Conservation (phyloP, 1,139 yeast genomes). For the Lodderomyces oxycetoniae region DNA sequence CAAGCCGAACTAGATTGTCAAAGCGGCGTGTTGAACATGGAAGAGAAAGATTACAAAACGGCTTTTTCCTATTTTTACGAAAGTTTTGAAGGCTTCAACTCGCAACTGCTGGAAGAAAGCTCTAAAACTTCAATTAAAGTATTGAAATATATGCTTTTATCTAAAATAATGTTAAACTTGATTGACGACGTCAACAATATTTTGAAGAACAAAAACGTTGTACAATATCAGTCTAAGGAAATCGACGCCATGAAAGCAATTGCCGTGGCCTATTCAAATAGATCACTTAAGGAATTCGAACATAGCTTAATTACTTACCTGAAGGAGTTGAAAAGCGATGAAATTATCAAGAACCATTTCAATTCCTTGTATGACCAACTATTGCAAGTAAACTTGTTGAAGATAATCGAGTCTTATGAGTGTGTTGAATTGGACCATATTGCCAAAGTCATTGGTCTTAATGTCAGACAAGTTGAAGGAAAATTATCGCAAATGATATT, state of each 20-base stretch:
- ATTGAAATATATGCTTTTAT: constrained; percentile 84
- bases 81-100: constrained; percentile 81
- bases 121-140: constrained; percentile 63
- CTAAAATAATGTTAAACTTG: constrained; percentile 87
- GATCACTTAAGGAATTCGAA: constrained; percentile 90
- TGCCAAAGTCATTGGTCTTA: constrained; percentile 83
- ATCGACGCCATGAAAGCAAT: constrained; percentile 93
- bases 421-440: constrained; percentile 89
- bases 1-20: constrained; percentile 95
- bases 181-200: constrained; percentile 81
- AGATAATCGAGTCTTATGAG: constrained; percentile 93
- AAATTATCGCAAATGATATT: constrained; percentile 94
- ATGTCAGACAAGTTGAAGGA: constrained; percentile 86
- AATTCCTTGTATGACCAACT: constrained; percentile 89
- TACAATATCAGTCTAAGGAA: constrained; percentile 68
- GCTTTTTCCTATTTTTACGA: constrained; percentile 94
- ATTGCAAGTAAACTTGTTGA: constrained; percentile 87
- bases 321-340: constrained; percentile 76
- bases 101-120: constrained; percentile 43
- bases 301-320: constrained; percentile 67
- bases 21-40: constrained; percentile 94
- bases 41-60: constrained; percentile 93
- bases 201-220: constrained; percentile 72
- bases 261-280: constrained; percentile 81
- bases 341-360: constrained; percentile 87